Percentiles rank a stretch among this genome's conserved stretches.
Evolutionary conservation across 2,329 filamentous ascomycete species (phyloP).

Genomic region (Cladosporium phlei): DNA sequence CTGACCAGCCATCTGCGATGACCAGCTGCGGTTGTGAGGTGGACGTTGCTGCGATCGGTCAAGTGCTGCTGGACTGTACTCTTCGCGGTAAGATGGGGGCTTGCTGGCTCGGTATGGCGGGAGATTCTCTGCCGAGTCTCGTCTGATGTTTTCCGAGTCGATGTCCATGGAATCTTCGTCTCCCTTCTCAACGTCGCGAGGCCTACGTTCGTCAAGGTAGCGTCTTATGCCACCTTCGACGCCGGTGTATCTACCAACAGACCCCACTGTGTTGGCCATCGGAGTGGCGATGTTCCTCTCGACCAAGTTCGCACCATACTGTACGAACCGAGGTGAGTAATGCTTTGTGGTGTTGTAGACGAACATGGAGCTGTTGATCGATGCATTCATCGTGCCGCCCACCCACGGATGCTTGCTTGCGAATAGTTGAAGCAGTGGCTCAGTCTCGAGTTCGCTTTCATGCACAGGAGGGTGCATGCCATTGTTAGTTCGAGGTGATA

Average conservation of each 20-base stretch:
- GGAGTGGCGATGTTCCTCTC: slow-evolving; percentile 79
- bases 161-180: slow-evolving; percentile 44
- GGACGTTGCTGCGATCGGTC: slow-evolving; percentile 28
- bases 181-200: slow-evolving; percentile 45
- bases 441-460: slow-evolving; percentile 48
- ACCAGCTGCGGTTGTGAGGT: slow-evolving; percentile 56
- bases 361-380: slow-evolving; percentile 66
- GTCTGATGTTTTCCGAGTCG: slow-evolving; percentile 36
- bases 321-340: slow-evolving; percentile 79
- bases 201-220: slow-evolving; percentile 62
- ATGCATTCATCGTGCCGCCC: slow-evolving; percentile 63
- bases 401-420: slow-evolving; percentile 84
- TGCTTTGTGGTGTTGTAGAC: slow-evolving; percentile 86
- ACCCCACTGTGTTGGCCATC: slow-evolving; percentile 79
- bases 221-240: slow-evolving; percentile 82
- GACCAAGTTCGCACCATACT: slow-evolving; percentile 83
- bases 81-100: slow-evolving; percentile 32
- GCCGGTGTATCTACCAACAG: slow-evolving; percentile 76
- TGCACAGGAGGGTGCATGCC: not conserved
- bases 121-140: slow-evolving; percentile 65
- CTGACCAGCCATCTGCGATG: slow-evolving; percentile 52
- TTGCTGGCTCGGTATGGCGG: slow-evolving; percentile 78
- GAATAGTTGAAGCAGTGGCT: slow-evolving; percentile 79
- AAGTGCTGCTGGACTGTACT: slow-evolving; percentile 27
- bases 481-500: slow-evolving; percentile 19